Evolutionary conservation across 2,329 filamentous ascomycete species (phyloP), one percentile per base, ranked within the genome.

Genomic region (Nemania sp.): DNA sequence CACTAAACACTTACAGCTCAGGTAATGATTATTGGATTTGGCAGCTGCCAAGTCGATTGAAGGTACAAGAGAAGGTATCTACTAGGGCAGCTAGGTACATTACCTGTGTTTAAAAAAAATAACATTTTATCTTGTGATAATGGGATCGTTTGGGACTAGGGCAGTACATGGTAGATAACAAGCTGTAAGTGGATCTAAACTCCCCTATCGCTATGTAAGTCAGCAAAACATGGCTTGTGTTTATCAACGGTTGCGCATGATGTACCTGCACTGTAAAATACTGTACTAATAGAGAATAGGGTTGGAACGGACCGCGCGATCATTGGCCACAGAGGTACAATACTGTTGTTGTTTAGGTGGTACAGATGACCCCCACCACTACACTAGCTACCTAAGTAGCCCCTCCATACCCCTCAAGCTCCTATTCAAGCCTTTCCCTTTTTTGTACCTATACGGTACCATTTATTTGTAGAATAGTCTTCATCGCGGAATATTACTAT

Each of bases 381-480:
- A 32, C 62, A 8, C n/a, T 5, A 22, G 26, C 27, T 54, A n/a
- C n/a, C n/a, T n/a, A n/a, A n/a, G n/a, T n/a, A n/a, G 43, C 65
- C 65, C 65, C 65, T 64, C 65, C 56, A 67, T 67, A 35, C 65
- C 65, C 65, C 65, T 64, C 65, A 38, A 64, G 53, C 60, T 61
- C 56, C 3, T 4, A 15, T 20, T 49, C 24, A 18, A 13, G 20
- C 6, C 10, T 3, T 5, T 26, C 45, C 11, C 5, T 24, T 8
- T 49, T 26, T 24, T 49, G 20, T 49, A 8, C 13, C 2, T 13
- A 7, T 26, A 24, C 20, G 24, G 20, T 18, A 49, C 24, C 45
- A 6, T 10, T 11, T 24, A 22, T 3, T n/a, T 49, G 22, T 45
- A 49, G 20, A 20, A 24, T 26, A 24, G 2, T n/a, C 1, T 11